These are phyloP conservation scores for Ophiosphaerella herpotricha DNA, from an alignment of 2,329 filamentous ascomycete species.

Conservation along the genomic window DNA sequence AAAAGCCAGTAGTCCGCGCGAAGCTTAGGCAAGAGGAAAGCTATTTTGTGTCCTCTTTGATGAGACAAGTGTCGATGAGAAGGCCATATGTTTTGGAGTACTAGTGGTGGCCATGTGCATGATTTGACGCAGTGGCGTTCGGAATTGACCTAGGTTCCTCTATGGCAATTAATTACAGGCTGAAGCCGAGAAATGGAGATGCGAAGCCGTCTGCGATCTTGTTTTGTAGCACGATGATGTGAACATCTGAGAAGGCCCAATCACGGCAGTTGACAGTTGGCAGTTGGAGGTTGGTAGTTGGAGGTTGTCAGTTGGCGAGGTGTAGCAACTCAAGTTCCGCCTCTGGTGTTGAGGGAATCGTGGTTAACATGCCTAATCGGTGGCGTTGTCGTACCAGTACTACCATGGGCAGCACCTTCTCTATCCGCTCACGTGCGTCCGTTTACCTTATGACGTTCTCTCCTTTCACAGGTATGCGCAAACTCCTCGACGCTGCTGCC, in stretches of 20 bases:
- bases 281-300: no score
- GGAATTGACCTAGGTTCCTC: neutral
- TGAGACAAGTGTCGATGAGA: no score
- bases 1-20: neutral
- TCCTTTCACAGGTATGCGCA: neutral
- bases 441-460: conserved; percentile 10
- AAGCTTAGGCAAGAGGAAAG: conserved; percentile 5
- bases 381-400: neutral
- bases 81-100: no score
- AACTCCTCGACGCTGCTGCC: neutral
- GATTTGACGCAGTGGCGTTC: no score
- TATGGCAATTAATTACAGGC: neutral
- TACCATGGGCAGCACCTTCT: neutral
- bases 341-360: no score
- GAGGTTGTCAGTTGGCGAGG: no score
- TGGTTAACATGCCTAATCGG: no score
- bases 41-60: neutral
- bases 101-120: no score
- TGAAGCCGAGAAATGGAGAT: neutral
- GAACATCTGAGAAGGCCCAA: neutral
- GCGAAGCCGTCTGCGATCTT: neutral
- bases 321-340: no score
- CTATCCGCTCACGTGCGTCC: neutral
- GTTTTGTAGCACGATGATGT: neutral
- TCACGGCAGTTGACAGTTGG: neutral